A percentile compares a stretch with the other conserved stretches of the same genome.
These are phyloP conservation scores for Drosera capensis DNA, from an alignment of 148 eudicot genomes.

Conservation along the genomic window DNA sequence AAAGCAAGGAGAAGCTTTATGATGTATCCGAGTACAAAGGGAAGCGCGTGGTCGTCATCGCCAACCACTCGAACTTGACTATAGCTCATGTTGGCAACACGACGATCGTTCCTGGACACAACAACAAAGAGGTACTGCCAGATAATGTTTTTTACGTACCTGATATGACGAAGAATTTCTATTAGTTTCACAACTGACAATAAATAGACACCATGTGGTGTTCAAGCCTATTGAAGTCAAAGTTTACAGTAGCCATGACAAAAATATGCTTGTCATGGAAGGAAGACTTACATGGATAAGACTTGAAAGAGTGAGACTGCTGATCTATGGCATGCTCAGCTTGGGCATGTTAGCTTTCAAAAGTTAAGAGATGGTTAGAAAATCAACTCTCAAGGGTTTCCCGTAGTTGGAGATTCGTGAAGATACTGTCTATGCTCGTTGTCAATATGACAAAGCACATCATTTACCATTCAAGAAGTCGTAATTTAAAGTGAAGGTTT, in stretches of 20 bases:
- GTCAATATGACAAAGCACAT: not conserved
- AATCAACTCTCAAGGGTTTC: not conserved
- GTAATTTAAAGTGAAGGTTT: not conserved
- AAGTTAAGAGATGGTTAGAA: not conserved
- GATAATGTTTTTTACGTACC: no score
- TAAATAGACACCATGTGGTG: not conserved
- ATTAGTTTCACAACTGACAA: not conserved
- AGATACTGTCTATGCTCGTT: not conserved
- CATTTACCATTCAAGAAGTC: not conserved
- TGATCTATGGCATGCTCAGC: not conserved
- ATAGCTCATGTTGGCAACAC: not conserved
- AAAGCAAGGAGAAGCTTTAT: not conserved
- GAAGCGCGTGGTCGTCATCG: not conserved
- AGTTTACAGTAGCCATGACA: not conserved
- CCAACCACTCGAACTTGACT: not conserved
- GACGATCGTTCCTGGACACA: not conserved
- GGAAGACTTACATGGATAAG: not conserved
- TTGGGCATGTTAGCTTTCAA: not conserved
- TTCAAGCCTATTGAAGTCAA: not conserved
- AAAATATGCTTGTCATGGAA: not conserved
- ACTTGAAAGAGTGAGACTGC: not conserved
- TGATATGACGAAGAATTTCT: not conserved
- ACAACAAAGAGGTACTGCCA: not conserved
- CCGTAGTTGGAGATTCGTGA: not conserved
- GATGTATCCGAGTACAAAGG: not conserved